These are phyloP conservation scores for Kwoniella sp. DNA, from an alignment of 768 basidiomycete genomes.

Conservation along the genomic window DNA sequence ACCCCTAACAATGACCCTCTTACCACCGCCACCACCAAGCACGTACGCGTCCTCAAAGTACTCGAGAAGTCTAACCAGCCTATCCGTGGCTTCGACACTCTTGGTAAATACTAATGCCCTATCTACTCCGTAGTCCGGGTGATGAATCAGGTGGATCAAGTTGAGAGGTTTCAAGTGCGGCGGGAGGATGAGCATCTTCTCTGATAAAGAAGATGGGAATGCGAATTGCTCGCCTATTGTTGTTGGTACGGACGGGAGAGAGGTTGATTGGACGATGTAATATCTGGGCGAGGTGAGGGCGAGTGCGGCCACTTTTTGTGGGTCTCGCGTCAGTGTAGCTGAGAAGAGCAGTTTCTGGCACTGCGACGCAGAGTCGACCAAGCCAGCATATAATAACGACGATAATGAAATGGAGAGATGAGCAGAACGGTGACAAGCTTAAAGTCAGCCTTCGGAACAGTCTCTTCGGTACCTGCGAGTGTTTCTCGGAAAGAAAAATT, in stretches of 20 bases:
- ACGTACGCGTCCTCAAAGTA: constrained; percentile 69
- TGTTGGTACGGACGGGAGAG: constrained; percentile 15
- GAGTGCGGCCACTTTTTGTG: constrained; percentile 84
- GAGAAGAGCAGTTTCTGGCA: constrained; percentile 97
- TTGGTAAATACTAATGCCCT: constrained; percentile 95
- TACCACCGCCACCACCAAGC: constrained; percentile 19
- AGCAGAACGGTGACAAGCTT: neutral
- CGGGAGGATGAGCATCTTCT: constrained; percentile 81
- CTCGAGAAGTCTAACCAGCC: constrained; percentile 77
- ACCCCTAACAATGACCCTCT: constrained; percentile 62
- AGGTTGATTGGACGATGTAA: constrained; percentile 71
- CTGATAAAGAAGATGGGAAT: constrained; percentile 81
- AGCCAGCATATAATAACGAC: neutral
- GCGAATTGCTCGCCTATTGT: constrained; percentile 57
- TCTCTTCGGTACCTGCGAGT: no score
- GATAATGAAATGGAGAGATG: neutral
- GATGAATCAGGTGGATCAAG: constrained; percentile 80
- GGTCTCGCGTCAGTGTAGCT: constrained; percentile 91
- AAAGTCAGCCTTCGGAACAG: constrained; percentile 1
- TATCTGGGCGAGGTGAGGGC: constrained; percentile 79
- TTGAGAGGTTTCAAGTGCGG: constrained; percentile 81
- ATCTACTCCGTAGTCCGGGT: constrained; percentile 59
- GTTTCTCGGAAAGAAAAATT: no score
- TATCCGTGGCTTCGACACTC: constrained; percentile 81
- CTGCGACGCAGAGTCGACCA: constrained; percentile 28